These are phyloP conservation scores for Pseudocercospora cruenta DNA, from an alignment of 2,329 filamentous ascomycete genomes.

Conservation along the genomic window DNA sequence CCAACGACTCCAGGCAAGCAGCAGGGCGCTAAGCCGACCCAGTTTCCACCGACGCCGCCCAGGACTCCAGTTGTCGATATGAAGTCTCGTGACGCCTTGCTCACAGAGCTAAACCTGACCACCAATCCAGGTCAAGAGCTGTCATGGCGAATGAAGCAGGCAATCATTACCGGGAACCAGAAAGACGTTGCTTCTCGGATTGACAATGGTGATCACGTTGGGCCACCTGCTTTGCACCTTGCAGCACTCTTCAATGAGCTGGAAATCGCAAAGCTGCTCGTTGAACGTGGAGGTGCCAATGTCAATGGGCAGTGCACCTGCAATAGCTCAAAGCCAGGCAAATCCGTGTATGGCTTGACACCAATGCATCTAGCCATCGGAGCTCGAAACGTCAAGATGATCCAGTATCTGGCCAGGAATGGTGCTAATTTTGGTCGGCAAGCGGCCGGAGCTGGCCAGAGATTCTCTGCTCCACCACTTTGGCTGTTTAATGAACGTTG, in stretches of 20 bases:
- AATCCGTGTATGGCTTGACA: slow-evolving; percentile 11
- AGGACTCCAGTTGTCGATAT: background rate
- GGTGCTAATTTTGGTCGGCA: slow-evolving; percentile 5
- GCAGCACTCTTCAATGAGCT: slow-evolving; percentile 16
- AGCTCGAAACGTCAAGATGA: slow-evolving; percentile 13
- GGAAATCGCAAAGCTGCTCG: slow-evolving; percentile 7
- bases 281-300: background rate
- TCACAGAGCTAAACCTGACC: slow-evolving; percentile 6
- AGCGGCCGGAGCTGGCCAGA: background rate
- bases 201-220: slow-evolving; percentile 2
- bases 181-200: slow-evolving; percentile 7
- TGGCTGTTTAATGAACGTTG: slow-evolving; percentile 17
- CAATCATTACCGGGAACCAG: slow-evolving; percentile 5
- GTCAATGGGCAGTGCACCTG: slow-evolving; percentile 6
- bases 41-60: background rate
- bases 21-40: background rate
- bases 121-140: slow-evolving; percentile 1
- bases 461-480: slow-evolving; percentile 13
- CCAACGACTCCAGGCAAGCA: background rate
- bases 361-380: slow-evolving; percentile 19
- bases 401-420: slow-evolving; percentile 4
- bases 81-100: slow-evolving; percentile 8
- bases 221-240: slow-evolving; percentile 12
- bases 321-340: slow-evolving; percentile 2
- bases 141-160: slow-evolving; percentile 9